A percentile compares a stretch with the other conserved stretches of the same genome.
These are phyloP conservation scores for Naganishia randhawae DNA, from an alignment of 768 basidiomycete genomes.

Conservation along the genomic window DNA sequence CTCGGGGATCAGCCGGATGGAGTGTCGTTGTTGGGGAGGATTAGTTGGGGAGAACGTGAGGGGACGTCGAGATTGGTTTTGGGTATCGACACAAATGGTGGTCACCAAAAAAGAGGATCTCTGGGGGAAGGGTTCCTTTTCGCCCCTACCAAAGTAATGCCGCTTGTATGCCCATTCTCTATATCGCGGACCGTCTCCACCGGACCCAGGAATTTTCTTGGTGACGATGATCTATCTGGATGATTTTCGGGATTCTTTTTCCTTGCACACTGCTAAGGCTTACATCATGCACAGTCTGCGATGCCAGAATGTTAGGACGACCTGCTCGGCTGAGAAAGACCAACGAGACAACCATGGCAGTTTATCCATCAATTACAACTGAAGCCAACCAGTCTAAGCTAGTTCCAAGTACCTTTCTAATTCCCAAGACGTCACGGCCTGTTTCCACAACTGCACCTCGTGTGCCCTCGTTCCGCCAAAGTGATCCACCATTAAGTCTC, in stretches of 20 bases:
- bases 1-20: constrained; percentile 10
- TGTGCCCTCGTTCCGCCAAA: constrained; percentile 92
- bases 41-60: neutral
- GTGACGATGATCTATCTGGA: constrained; percentile 17
- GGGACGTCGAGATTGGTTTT: neutral
- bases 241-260: constrained; percentile 11
- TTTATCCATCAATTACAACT: neutral
- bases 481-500: constrained; percentile 87
- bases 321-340: too few relatives aligned
- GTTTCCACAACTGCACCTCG: constrained; percentile 79
- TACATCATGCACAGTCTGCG: too few relatives aligned
- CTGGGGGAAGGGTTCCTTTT: neutral
- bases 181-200: neutral
- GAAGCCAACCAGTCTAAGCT: constrained; percentile 2
- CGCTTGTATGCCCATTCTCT: constrained; percentile 6
- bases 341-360: neutral
- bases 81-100: neutral
- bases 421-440: constrained; percentile 92
- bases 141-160: neutral
- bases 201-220: neutral
- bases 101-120: neutral
- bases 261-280: neutral
- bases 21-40: neutral
- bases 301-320: too few relatives aligned
- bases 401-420: constrained; percentile 42